Evolutionary conservation across 208 protist genomes (phyloP).

Genomic region (Leishmania gerbilli): DNA sequence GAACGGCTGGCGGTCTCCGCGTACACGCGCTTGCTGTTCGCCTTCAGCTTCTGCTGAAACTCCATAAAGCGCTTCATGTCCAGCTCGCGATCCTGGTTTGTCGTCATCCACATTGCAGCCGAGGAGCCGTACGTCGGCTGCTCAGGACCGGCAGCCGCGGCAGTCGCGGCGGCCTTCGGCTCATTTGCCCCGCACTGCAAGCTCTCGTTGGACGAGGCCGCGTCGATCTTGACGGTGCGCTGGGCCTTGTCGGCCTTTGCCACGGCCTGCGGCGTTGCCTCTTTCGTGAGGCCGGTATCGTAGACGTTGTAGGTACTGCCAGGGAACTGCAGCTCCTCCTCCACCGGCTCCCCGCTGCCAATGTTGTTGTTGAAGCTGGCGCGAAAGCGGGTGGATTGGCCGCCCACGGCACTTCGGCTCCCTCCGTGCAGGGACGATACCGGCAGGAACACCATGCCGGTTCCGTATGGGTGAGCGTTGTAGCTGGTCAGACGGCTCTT

Average conservation of each 20-base stretch:
- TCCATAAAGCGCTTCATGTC: conserved; percentile 80
- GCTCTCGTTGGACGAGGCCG: conserved; percentile 23
- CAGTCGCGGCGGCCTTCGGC: conserved; percentile 1
- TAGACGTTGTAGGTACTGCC: conserved; percentile 86
- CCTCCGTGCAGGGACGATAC: conserved; percentile 26
- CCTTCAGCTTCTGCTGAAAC: conserved; percentile 69
- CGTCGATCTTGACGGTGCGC: conserved; percentile 20
- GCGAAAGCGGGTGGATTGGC: conserved; percentile 29
- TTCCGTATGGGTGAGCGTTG: conserved; percentile 78
- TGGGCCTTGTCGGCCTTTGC: conserved; percentile 11
- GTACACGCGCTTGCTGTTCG: conserved; percentile 68
- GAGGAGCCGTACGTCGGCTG: conserved; percentile 44
- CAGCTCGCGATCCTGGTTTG: conserved; percentile 70
- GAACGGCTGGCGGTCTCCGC: conserved; percentile 35
- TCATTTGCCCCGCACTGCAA: conserved; percentile 23
- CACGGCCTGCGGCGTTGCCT: conserved; percentile 1
- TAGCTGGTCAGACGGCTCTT: conserved; percentile 36
- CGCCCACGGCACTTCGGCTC: neutral
- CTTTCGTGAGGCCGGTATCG: conserved; percentile 15
- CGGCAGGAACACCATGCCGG: conserved; percentile 75
- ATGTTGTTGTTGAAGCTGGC: conserved; percentile 73
- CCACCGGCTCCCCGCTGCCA: conserved; percentile 35
- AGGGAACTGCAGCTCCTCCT: conserved; percentile 66
- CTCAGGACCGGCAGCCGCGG: conserved; percentile 9
- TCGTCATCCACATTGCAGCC: conserved; percentile 78